phyloP scores from a whole-genome alignment of 2,329 filamentous ascomycete genomes.

The Colletotrichum chrysophilum region DNA sequence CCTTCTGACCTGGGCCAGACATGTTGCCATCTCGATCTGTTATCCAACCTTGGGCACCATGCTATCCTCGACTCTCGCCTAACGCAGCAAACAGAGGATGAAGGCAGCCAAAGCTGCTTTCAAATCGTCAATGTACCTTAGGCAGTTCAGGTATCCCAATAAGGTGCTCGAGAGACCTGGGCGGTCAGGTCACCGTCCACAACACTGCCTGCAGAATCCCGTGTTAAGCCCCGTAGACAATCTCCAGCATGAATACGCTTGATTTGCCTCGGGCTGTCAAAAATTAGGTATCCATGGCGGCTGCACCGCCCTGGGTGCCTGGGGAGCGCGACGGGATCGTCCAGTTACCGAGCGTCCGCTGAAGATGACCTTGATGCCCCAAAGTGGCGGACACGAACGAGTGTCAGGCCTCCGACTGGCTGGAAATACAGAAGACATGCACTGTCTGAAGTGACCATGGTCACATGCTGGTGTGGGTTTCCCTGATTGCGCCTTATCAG shows the following conservation, averaged over 20 bases:
- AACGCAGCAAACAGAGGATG: neutral
- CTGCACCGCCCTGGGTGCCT: neutral
- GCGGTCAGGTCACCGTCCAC: neutral
- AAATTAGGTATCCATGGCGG: neutral
- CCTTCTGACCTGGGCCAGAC: neutral
- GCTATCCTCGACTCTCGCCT: neutral
- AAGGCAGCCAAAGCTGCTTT: neutral
- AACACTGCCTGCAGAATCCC: neutral
- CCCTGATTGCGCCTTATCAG: slow-evolving; percentile 11
- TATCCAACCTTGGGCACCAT: neutral
- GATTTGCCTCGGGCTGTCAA: neutral
- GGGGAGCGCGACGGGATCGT: neutral
- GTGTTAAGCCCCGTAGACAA: neutral
- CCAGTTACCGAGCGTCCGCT: slow-evolving; percentile 10
- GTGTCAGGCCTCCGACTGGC: slow-evolving; percentile 5
- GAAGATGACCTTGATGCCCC: neutral
- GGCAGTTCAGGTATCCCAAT: neutral
- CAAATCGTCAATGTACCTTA: neutral
- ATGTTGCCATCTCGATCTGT: neutral
- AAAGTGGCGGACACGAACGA: slow-evolving; percentile 4
- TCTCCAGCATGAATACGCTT: neutral
- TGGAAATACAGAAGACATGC: slow-evolving; percentile 6
- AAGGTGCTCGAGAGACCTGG: neutral
- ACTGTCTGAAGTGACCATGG: neutral
- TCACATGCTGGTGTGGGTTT: slow-evolving; percentile 13